A percentile compares a stretch with the other conserved stretches of the same genome.
These are phyloP conservation scores for Candida caryicola DNA, from an alignment of 805 yeast genomes.

Conservation along the genomic window DNA sequence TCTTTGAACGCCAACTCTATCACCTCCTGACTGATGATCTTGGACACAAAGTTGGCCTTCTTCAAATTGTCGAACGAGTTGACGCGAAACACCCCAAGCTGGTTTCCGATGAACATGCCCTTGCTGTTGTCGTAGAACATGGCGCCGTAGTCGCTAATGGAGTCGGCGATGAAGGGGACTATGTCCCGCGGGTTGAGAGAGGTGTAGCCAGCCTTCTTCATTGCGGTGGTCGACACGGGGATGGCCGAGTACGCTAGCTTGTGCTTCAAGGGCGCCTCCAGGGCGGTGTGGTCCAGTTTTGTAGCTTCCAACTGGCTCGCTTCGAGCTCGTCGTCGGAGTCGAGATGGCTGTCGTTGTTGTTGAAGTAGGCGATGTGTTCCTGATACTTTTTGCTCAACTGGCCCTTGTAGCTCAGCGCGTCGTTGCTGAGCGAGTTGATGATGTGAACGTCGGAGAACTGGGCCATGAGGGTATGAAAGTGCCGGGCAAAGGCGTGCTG, in stretches of 20 bases:
- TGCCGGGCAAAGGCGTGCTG: conserved; percentile 51
- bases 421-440: conserved; percentile 48
- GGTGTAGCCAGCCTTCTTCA: conserved; percentile 36
- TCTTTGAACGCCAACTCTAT: conserved; percentile 46
- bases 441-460: conserved; percentile 49
- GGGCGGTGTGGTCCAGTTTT: conserved; percentile 16
- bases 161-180: conserved; percentile 25
- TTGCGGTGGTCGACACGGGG: conserved; percentile 30
- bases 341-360: conserved; percentile 14
- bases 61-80: conserved; percentile 50
- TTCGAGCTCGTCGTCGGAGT: background rate
- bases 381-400: conserved; percentile 38
- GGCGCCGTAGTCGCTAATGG: conserved; percentile 46
- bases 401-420: conserved; percentile 43
- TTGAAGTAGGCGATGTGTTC: conserved; percentile 35
- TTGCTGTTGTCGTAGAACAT: conserved; percentile 39
- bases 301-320: background rate
- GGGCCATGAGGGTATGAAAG: conserved; percentile 45
- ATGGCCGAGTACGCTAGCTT: conserved; percentile 25
- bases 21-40: conserved; percentile 47
- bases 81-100: conserved; percentile 49
- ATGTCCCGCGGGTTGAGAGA: conserved; percentile 31
- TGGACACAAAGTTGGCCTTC: conserved; percentile 49
- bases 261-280: conserved; percentile 17
- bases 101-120: conserved; percentile 41